Conservation (phyloP, 768 basidiomycete species). For the Amanita inopinata region DNA sequence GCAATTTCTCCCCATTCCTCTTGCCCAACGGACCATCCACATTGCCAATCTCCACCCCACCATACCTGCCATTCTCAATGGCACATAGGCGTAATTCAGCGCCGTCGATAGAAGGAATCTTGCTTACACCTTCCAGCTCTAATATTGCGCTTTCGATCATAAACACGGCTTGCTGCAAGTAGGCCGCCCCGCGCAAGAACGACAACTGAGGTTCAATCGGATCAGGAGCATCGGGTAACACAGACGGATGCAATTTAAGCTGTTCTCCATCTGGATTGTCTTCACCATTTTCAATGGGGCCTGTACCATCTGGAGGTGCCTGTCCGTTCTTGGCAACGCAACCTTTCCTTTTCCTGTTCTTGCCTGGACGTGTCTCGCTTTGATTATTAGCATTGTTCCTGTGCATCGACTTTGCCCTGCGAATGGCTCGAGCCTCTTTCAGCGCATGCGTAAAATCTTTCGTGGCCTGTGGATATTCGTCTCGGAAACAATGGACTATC, state of each 20-base stretch:
- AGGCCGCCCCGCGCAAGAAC: constrained; percentile 77
- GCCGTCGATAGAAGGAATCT: constrained; percentile 50
- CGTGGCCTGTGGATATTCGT: constrained; percentile 65
- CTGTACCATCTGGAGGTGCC: constrained; percentile 60
- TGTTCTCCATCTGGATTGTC: constrained; percentile 47
- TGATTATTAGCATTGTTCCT: constrained; percentile 26
- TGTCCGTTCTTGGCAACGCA: constrained; percentile 42
- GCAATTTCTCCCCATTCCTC: constrained; percentile 44
- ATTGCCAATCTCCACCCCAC: constrained; percentile 80
- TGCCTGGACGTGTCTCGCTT: constrained; percentile 24
- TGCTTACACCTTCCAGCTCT: constrained; percentile 58
- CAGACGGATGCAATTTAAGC: constrained; percentile 57
- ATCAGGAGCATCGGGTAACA: constrained; percentile 70
- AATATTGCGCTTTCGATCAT: constrained; percentile 69
- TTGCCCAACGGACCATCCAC: constrained; percentile 69
- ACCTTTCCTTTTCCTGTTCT: constrained; percentile 45
- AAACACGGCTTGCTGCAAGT: constrained; percentile 69
- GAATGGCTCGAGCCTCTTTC: constrained; percentile 62
- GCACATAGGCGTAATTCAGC: constrained; percentile 71
- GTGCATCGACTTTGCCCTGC: constrained; percentile 55
- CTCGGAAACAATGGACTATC: constrained; percentile 82
- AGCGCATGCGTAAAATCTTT: constrained; percentile 79
- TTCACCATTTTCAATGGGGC: constrained; percentile 32
- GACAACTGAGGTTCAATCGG: constrained; percentile 80
- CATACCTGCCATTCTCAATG: constrained; percentile 65